Evolutionary conservation across 768 basidiomycete species (phyloP).

Genomic region (Phallus indusiatus): DNA sequence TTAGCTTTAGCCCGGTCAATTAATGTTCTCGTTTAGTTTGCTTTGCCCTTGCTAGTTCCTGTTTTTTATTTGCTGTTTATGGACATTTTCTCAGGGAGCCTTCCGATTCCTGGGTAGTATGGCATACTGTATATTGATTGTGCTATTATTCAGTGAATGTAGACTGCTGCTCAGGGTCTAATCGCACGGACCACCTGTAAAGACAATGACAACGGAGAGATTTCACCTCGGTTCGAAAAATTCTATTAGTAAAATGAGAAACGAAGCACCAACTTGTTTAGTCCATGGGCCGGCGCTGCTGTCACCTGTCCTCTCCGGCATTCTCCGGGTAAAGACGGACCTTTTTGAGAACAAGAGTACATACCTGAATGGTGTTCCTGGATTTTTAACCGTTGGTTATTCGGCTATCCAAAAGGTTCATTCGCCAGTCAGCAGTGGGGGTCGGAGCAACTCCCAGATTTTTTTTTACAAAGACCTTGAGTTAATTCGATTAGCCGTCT

Average conservation of each 20-base stretch:
- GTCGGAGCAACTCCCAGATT: too few species aligned
- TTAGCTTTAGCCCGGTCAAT: not conserved
- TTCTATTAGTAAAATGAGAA: too few species aligned
- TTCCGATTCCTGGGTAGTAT: not conserved
- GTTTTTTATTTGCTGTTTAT: not conserved
- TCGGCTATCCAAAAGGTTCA: not conserved
- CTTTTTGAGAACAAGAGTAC: not conserved
- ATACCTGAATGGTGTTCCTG: not conserved
- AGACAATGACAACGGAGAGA: too few species aligned
- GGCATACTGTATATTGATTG: not conserved
- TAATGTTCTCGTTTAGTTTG: not conserved
- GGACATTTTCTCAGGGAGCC: not conserved
- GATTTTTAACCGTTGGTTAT: not conserved
- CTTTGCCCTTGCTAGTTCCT: not conserved
- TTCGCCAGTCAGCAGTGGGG: too few species aligned
- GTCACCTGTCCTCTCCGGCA: not conserved
- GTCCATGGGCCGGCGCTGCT: too few species aligned
- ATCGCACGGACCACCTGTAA: not conserved
- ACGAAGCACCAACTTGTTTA: too few species aligned
- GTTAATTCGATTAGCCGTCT: too few species aligned
- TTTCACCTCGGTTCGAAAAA: too few species aligned
- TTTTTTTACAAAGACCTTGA: too few species aligned
- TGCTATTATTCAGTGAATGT: not conserved
- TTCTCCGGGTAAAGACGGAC: not conserved
- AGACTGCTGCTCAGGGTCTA: not conserved